Conservation (phyloP, 2,329 filamentous ascomycete species). For the Paraconiothyrium brasiliense region DNA sequence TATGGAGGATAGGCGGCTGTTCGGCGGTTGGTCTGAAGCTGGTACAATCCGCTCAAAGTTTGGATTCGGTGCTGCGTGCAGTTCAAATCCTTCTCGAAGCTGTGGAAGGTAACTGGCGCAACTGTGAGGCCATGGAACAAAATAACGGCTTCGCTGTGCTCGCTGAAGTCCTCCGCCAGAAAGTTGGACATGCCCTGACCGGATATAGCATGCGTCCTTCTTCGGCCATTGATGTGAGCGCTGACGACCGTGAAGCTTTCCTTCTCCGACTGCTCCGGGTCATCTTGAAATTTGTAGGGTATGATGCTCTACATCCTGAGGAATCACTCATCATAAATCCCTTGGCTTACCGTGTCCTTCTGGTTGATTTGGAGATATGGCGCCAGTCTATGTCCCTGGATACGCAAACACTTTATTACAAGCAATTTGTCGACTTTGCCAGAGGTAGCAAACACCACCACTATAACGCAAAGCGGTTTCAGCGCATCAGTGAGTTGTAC, state of each 20-base stretch:
- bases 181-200: constrained; percentile 67
- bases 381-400: constrained; percentile 74
- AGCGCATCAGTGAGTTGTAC: constrained; percentile 82
- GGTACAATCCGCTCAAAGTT: constrained; percentile 77
- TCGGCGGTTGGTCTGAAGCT: constrained; percentile 85
- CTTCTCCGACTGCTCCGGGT: constrained; percentile 73
- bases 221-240: constrained; percentile 42
- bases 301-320: constrained; percentile 79
- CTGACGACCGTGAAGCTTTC: constrained; percentile 60
- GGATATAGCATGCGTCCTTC: constrained; percentile 61
- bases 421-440: constrained; percentile 88
- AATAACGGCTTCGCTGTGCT: constrained; percentile 93
- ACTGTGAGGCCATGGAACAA: constrained; percentile 97
- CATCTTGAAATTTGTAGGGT: constrained; percentile 87
- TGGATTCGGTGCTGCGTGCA: constrained; percentile 76
- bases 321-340: constrained; percentile 96
- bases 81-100: constrained; percentile 86
- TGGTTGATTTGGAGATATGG: constrained; percentile 96
- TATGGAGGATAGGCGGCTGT: constrained; percentile 94
- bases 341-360: constrained; percentile 87
- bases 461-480: constrained; percentile 87
- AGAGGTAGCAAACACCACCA: constrained; percentile 90
- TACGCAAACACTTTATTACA: constrained; percentile 90
- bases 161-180: constrained; percentile 82
- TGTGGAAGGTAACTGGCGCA: constrained; percentile 91